Evolutionary conservation across 192 early-diverging fungal genomes (phyloP), one percentile per base, ranked within the genome.

Genomic region (Neocallimastix lanati): DNA sequence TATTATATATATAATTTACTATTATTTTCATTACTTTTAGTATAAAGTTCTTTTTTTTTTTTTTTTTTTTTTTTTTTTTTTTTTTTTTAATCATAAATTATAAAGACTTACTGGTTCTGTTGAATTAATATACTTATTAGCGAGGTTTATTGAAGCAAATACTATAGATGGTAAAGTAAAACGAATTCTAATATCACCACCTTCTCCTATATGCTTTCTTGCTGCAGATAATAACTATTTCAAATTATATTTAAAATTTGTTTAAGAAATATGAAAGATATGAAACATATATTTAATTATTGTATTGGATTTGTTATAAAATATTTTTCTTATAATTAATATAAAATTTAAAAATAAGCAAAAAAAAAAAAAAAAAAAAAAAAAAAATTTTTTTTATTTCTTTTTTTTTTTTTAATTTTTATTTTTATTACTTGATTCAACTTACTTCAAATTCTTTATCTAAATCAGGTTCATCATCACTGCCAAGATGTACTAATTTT

Each of bases 111-210:
- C 76, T 84, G 77, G 14, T 30, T 28, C 28, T 14, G 37, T 58
- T 81, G 40, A 33, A 50, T 77, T 82, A 18, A 37, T 28, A 80
- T 87, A 89, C 78, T 87, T 85, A 28, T 87, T 67, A 28, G 86
- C 91, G 33, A 96, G 80, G 76, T 88, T 86, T n/a, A 94, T 84
- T 76, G 90, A 86, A 18, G 87, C 86, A 78, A 91, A 87, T 29
- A 94, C 89, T 27, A 99, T 85, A 13, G 98, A 90, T 27, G 96
- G 95, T 82, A 97, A 92, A 36, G 97, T 96, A 81, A 94, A 98
- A 67, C 92, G 88, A 78, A 98, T 92, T 77, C 96, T 92, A 80
- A 95, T 91, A 50, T 95, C 96, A 4, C 90, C 90, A 79, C 98
- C 95, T 81, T 96, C 92, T 2, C 89, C 91, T 76, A 99, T 92